phyloP scores from a whole-genome alignment of 306 rosid genomes.

The Crotalaria pallida region DNA sequence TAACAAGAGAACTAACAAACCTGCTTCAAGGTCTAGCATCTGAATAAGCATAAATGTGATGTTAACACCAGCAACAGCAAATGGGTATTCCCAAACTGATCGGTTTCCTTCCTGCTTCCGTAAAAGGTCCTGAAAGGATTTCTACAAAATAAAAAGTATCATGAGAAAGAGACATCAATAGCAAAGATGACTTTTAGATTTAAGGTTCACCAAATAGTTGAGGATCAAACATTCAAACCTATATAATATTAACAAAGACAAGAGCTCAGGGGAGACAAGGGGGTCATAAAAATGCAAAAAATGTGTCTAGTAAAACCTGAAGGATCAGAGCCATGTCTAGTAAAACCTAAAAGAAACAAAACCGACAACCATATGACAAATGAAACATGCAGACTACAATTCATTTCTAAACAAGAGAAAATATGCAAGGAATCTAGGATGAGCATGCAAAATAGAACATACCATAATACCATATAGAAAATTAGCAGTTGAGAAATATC shows the following conservation, averaged over 20 bases:
- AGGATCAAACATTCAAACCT: not conserved
- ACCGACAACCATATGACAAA: constrained; percentile 1
- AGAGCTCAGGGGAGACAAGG: not conserved
- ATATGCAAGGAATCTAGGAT: not conserved
- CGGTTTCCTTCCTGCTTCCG: constrained; percentile 97
- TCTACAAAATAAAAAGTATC: constrained; percentile 51
- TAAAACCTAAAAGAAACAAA: not conserved
- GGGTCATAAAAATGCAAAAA: not conserved
- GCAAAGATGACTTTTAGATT: constrained; percentile 13
- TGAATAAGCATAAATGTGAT: constrained; percentile 98
- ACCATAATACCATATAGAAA: not conserved
- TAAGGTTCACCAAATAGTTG: not conserved
- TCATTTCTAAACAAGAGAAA: constrained; percentile 9
- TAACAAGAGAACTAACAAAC: constrained; percentile 35
- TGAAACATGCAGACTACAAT: not conserved
- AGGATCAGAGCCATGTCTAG: not conserved
- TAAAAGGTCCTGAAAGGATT: constrained; percentile 91
- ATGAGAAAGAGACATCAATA: not conserved
- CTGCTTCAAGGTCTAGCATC: constrained; percentile 99
- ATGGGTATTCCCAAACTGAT: constrained; percentile 98
- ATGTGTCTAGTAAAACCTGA: not conserved
- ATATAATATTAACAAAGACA: constrained; percentile 1
- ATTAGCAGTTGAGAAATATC: not conserved
- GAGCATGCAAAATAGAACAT: constrained; percentile 1
- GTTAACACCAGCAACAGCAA: constrained; percentile 99